Conservation (phyloP, 768 basidiomycete species). For the Leccinum fibrillosum region DNA sequence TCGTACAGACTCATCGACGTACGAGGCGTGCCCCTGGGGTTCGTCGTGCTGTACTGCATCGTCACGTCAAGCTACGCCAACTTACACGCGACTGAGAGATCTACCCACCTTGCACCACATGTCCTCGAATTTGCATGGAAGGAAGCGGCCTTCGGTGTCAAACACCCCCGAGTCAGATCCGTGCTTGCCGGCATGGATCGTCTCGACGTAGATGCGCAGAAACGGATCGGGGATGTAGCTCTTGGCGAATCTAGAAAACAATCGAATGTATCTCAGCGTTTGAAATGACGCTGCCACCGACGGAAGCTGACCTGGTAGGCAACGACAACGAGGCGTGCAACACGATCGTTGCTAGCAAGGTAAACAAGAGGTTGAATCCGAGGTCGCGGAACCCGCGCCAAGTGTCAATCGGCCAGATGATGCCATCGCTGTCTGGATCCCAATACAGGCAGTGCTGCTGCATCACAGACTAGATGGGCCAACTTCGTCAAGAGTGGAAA, state of each 20-base stretch:
- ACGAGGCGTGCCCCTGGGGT: slow-evolving; percentile 6
- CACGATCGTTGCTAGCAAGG: slow-evolving; percentile 32
- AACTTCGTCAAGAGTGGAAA: background rate
- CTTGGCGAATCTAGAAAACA: slow-evolving; percentile 13
- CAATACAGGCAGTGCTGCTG: slow-evolving; percentile 42
- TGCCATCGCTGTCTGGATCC: slow-evolving; percentile 39
- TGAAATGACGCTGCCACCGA: background rate
- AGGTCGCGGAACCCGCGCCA: slow-evolving; percentile 39
- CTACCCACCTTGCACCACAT: slow-evolving; percentile 39
- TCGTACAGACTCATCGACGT: slow-evolving; percentile 28
- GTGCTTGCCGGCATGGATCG: slow-evolving; percentile 39
- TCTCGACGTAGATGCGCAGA: slow-evolving; percentile 35
- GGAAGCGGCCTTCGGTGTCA: slow-evolving; percentile 40
- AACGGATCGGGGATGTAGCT: slow-evolving; percentile 39
- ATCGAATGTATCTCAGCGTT: background rate
- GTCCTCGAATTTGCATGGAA: slow-evolving; percentile 41
- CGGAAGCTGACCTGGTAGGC: slow-evolving; percentile 25
- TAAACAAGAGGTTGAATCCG: slow-evolving; percentile 39
- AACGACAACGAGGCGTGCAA: slow-evolving; percentile 37
- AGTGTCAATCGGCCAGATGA: slow-evolving; percentile 45
- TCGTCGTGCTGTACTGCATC: slow-evolving; percentile 15
- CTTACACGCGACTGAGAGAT: background rate
- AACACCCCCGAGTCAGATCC: slow-evolving; percentile 43
- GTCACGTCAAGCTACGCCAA: background rate
- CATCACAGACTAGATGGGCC: slow-evolving; percentile 32